Evolutionary conservation across 352 stramenopile species (phyloP).

Genomic region (Pythium guiyangense): DNA sequence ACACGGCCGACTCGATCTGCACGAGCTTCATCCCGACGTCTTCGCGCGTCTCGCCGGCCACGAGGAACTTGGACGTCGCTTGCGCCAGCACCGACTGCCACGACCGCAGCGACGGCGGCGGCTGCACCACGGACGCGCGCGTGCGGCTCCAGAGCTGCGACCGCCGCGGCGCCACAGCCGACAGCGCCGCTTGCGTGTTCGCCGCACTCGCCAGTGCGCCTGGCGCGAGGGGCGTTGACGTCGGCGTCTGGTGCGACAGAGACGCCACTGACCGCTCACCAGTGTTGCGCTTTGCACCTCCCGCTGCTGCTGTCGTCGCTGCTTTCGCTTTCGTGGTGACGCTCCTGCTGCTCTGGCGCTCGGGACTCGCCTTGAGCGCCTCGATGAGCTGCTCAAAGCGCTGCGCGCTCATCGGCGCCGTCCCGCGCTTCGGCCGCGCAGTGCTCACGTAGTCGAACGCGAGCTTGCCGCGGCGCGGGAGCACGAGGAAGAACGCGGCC

Average conservation of each 20-base stretch:
- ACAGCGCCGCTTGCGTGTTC: not conserved
- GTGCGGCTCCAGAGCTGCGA: constrained; percentile 52
- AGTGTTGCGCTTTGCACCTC: not conserved
- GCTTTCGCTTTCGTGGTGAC: not conserved
- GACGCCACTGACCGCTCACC: too few relatives aligned
- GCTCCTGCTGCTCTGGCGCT: not conserved
- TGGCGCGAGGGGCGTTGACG: not conserved
- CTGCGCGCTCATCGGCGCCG: constrained; percentile 49
- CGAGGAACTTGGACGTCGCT: constrained; percentile 35
- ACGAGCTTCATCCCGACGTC: constrained; percentile 74
- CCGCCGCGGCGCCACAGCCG: constrained; percentile 6
- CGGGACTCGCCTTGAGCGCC: constrained; percentile 36
- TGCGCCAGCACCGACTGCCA: constrained; percentile 26
- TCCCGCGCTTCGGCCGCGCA: constrained; percentile 55
- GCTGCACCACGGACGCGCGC: constrained; percentile 37
- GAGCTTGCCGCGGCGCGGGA: constrained; percentile 67
- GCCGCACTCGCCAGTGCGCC: not conserved
- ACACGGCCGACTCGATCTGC: constrained; percentile 76
- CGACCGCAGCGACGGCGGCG: constrained; percentile 14
- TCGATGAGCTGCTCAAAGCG: constrained; percentile 74
- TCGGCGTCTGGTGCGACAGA: too few relatives aligned
- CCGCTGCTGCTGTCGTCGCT: not conserved
- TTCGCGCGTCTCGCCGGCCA: constrained; percentile 51
- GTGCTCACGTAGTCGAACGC: constrained; percentile 91
- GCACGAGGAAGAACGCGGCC: constrained; percentile 73